Percentiles rank a stretch among this genome's conserved stretches.
Evolutionary conservation across 805 yeast species (phyloP).

Genomic region (Candida arabinofermentans): DNA sequence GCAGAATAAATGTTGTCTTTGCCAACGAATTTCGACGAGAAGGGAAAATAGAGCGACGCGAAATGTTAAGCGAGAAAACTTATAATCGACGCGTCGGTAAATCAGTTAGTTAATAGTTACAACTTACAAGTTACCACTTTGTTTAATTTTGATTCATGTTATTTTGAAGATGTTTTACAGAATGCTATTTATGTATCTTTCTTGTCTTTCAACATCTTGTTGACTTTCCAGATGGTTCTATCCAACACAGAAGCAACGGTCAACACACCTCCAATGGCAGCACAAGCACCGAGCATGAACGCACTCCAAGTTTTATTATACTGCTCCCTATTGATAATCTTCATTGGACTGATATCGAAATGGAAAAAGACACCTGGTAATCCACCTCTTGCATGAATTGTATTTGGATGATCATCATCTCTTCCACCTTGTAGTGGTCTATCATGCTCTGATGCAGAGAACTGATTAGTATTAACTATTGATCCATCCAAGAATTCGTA

Average conservation of each 20-base stretch:
- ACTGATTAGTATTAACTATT: slow-evolving; percentile 77
- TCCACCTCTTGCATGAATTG: slow-evolving; percentile 80
- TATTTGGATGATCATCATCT: slow-evolving; percentile 88
- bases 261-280: slow-evolving; percentile 89
- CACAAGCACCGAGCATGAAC: slow-evolving; percentile 74
- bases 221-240: slow-evolving; percentile 85
- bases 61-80: no score
- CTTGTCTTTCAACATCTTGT: slow-evolving; percentile 65
- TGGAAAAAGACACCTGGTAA: slow-evolving; percentile 83
- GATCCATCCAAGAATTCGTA: slow-evolving; percentile 61
- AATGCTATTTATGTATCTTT: slow-evolving; percentile 38
- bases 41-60: no score
- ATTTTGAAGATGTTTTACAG: background rate
- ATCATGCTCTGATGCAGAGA: slow-evolving; percentile 82
- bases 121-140: no score
- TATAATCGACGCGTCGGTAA: background rate
- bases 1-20: no score
- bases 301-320: slow-evolving; percentile 76
- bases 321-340: slow-evolving; percentile 80
- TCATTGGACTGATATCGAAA: slow-evolving; percentile 91
- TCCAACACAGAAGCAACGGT: slow-evolving; percentile 91
- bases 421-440: slow-evolving; percentile 83
- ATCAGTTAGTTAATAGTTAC: no score
- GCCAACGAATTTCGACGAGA: no score
- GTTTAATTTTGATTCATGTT: background rate